Evolutionary conservation across 169 alveolate species (phyloP).

Genomic region (Babesia ovis): DNA sequence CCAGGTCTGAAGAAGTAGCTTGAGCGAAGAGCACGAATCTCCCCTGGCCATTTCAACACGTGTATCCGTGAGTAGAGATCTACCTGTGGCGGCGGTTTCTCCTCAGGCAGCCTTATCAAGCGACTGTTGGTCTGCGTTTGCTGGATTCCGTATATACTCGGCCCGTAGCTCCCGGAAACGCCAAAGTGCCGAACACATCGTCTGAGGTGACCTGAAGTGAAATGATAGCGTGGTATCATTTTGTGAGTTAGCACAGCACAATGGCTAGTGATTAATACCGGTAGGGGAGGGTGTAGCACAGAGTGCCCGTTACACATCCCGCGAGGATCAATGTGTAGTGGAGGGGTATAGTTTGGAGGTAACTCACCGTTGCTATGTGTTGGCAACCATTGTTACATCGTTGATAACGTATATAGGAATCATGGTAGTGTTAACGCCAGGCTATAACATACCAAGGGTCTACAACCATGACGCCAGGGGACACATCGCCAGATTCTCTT

Average conservation of each 20-base stretch:
- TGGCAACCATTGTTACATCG: too few species aligned
- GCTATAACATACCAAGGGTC: background rate
- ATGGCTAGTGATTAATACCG: too few species aligned
- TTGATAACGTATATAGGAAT: too few species aligned
- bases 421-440: background rate
- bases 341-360: too few species aligned
- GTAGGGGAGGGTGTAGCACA: too few species aligned
- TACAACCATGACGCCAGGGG: background rate
- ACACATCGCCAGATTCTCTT: background rate
- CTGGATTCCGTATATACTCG: constrained; percentile 66
- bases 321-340: too few species aligned
- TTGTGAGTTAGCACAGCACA: too few species aligned
- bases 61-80: constrained; percentile 68
- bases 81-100: constrained; percentile 40
- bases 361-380: too few species aligned
- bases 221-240: too few species aligned
- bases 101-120: constrained; percentile 44
- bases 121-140: constrained; percentile 43
- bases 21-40: constrained; percentile 70
- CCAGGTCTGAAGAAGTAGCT: constrained; percentile 68
- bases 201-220: too few species aligned
- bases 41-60: constrained; percentile 77
- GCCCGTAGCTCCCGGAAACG: constrained; percentile 69
- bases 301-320: too few species aligned
- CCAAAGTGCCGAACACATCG: constrained; percentile 47